A percentile compares a stretch with the other conserved stretches of the same genome.
Conservation (phyloP, 2,329 filamentous ascomycete genomes). For the Zymoseptoria passerinii region DNA sequence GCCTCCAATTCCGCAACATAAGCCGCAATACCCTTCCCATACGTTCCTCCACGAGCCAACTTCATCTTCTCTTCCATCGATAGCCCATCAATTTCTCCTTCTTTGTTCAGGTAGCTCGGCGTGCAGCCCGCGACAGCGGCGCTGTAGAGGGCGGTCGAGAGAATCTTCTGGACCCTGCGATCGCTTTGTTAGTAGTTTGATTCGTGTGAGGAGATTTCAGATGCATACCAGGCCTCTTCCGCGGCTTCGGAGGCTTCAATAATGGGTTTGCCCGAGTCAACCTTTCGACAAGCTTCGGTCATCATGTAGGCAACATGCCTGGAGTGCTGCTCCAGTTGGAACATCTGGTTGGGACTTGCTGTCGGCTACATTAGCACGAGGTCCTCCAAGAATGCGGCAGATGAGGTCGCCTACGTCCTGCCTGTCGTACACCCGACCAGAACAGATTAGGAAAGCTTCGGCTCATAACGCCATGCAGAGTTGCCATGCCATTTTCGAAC, state of each 20-base stretch:
- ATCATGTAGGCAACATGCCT: constrained; percentile 42
- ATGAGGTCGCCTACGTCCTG: constrained; percentile 19
- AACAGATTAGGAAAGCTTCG: constrained; percentile 50
- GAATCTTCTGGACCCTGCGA: too few relatives aligned
- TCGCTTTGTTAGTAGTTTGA: too few relatives aligned
- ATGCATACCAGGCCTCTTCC: constrained; percentile 40
- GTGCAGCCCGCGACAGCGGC: constrained; percentile 42
- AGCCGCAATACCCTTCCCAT: constrained; percentile 25
- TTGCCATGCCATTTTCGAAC: constrained; percentile 35
- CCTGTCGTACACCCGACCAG: constrained; percentile 39
- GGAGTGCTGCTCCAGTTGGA: constrained; percentile 30
- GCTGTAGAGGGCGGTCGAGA: not conserved
- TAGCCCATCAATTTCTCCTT: constrained; percentile 31
- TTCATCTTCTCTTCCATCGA: constrained; percentile 24
- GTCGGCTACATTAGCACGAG: not conserved
- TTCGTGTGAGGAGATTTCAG: too few relatives aligned
- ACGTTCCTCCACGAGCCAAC: constrained; percentile 19
- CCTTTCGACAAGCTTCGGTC: constrained; percentile 27
- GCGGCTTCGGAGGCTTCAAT: constrained; percentile 41
- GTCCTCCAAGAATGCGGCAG: too few relatives aligned
- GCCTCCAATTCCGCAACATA: constrained; percentile 28
- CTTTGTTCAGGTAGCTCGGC: constrained; percentile 46
- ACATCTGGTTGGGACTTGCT: constrained; percentile 23
- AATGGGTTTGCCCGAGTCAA: constrained; percentile 17
- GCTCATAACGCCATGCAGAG: constrained; percentile 45